A percentile compares a stretch with the other conserved stretches of the same genome.
Conservation (phyloP, 1,139 yeast species). For the Diutina sp. region DNA sequence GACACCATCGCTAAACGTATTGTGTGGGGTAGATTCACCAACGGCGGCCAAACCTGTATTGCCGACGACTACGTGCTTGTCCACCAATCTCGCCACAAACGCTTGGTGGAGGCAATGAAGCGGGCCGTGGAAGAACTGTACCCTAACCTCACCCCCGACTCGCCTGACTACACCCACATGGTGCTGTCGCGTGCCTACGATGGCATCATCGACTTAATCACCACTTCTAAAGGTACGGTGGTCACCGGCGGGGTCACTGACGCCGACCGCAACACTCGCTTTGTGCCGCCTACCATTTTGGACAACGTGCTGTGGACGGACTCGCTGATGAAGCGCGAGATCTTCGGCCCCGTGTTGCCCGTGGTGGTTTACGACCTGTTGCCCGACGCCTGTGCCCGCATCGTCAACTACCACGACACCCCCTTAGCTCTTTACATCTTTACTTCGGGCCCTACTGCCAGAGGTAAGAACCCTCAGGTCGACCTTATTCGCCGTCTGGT, state of each 20-base stretch:
- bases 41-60: slow-evolving; percentile 88
- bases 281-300: slow-evolving; percentile 65
- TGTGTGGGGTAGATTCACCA: slow-evolving; percentile 66
- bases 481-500: slow-evolving; percentile 37
- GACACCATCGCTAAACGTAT: slow-evolving; percentile 51
- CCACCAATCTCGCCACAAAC: slow-evolving; percentile 37
- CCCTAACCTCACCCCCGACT: slow-evolving; percentile 21
- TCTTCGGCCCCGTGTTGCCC: slow-evolving; percentile 84
- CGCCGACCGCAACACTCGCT: slow-evolving; percentile 25
- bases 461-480: slow-evolving; percentile 32
- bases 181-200: slow-evolving; percentile 48
- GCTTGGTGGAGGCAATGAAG: slow-evolving; percentile 31
- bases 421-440: slow-evolving; percentile 80
- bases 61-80: slow-evolving; percentile 75
- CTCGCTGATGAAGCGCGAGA: slow-evolving; percentile 59
- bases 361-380: slow-evolving; percentile 44
- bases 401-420: slow-evolving; percentile 52
- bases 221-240: slow-evolving; percentile 41
- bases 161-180: slow-evolving; percentile 41
- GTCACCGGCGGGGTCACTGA: slow-evolving; percentile 45
- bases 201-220: slow-evolving; percentile 33
- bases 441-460: slow-evolving; percentile 28
- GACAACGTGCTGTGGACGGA: slow-evolving; percentile 53
- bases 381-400: slow-evolving; percentile 30
- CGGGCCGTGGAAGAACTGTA: slow-evolving; percentile 32